These are phyloP conservation scores for Harringtonia lauricola DNA, from an alignment of 2,329 filamentous ascomycete genomes.

Conservation along the genomic window DNA sequence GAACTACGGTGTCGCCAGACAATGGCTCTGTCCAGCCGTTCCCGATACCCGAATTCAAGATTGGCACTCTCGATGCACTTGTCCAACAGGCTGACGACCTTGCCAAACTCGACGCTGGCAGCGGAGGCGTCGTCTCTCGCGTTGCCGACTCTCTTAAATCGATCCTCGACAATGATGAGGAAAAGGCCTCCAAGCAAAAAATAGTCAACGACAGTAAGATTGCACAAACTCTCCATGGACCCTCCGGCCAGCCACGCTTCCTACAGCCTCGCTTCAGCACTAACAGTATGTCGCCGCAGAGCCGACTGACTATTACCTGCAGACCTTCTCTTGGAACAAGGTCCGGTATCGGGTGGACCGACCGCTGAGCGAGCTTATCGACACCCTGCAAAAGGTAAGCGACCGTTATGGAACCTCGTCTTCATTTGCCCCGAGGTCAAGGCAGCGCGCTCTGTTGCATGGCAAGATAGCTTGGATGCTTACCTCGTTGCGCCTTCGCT, in stretches of 20 bases:
- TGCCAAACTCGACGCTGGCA: constrained; percentile 71
- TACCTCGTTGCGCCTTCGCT: not conserved
- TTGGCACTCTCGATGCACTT: constrained; percentile 87
- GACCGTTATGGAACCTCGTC: too few relatives aligned
- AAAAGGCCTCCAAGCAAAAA: constrained; percentile 76
- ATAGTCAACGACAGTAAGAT: constrained; percentile 77
- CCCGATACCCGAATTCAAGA: constrained; percentile 88
- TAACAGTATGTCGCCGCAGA: constrained; percentile 39
- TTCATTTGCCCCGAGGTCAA: too few relatives aligned
- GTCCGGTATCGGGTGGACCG: constrained; percentile 94
- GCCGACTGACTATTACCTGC: constrained; percentile 88
- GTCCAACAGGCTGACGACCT: constrained; percentile 96
- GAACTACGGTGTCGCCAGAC: constrained; percentile 60
- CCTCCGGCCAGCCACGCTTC: too few relatives aligned
- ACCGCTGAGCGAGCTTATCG: constrained; percentile 75
- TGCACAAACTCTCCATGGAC: too few relatives aligned
- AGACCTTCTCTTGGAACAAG: constrained; percentile 91
- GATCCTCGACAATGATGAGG: constrained; percentile 75
- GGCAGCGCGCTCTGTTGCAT: too few relatives aligned
- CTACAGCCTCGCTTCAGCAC: too few relatives aligned
- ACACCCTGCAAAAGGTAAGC: constrained; percentile 71
- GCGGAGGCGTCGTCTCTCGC: constrained; percentile 75
- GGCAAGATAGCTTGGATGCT: too few relatives aligned
- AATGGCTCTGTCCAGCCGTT: constrained; percentile 69
- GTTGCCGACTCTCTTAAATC: constrained; percentile 75